Conservation (phyloP, 306 rosid species). For the Pachyrhizus erosus region DNA sequence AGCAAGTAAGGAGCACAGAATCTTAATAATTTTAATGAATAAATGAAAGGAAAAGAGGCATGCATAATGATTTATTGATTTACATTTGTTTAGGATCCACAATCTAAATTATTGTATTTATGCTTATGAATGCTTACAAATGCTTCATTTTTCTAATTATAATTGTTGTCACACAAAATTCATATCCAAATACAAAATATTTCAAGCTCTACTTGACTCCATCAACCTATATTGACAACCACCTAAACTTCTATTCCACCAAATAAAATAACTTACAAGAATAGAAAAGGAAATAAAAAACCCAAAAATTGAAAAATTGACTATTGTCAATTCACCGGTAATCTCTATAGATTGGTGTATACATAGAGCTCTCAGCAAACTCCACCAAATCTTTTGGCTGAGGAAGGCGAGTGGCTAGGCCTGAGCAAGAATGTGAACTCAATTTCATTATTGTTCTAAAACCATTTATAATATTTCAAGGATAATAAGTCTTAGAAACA, state of each 20-base stretch:
- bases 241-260: constrained; percentile 29
- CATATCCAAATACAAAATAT: constrained; percentile 24
- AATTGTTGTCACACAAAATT: constrained; percentile 22
- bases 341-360: constrained; percentile 74
- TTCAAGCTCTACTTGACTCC: constrained; percentile 39
- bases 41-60: background rate
- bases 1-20: background rate
- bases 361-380: constrained; percentile 93
- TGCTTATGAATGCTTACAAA: background rate
- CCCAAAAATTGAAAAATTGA: background rate
- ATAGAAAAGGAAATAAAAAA: constrained; percentile 8
- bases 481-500: background rate
- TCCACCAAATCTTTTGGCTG: constrained; percentile 82
- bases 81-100: no score
- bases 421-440: constrained; percentile 49
- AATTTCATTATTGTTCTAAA: constrained; percentile 8
- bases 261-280: constrained; percentile 31
- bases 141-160: constrained; percentile 37
- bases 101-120: background rate
- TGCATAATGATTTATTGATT: background rate
- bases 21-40: background rate
- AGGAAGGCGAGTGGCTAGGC: constrained; percentile 91
- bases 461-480: background rate
- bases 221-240: constrained; percentile 33
- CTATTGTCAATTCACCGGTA: constrained; percentile 58